Evolutionary conservation across 306 rosid species (phyloP), one percentile per base, ranked within the genome.

Genomic region (Myrica gale): DNA sequence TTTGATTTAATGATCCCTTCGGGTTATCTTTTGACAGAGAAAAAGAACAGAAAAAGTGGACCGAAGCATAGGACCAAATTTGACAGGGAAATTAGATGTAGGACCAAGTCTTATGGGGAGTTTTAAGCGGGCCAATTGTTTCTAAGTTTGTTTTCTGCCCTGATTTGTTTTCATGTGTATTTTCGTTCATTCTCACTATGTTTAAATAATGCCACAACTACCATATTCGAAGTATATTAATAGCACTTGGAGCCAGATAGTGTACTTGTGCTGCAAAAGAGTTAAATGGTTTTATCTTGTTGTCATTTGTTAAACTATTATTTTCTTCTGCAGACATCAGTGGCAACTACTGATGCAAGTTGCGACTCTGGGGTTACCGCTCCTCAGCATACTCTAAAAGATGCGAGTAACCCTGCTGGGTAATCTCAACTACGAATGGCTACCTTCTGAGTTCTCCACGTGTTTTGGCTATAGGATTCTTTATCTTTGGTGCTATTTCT

Each of bases 351-450:
- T 48, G 99, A 92, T 88, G 97, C 96, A 72, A 95, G 96, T 79
- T 88, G 96, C 71, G 97, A 95, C 74, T 95, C 99, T 48, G 93
- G 85, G 82, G 97, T 85, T 55, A 90, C 97, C 41, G 89, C 96
- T 62, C 95, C 97, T 74, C 98, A 90, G 71, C 87, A 87, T 73
- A 68, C 96, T 45, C 82, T 87, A 53, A 90, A 91, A 85, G 97
- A 95, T 89, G 96, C 97, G 80, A 95, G 71, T 84, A 92, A 89
- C 75, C 97, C 98, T 89, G 98, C 98, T 89, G 97, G 97, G 98
- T 94, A 94, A 82, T 70, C 76, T 86, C 16, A 50, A 12, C 48
- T 51, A 45, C 74, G 9, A 42, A 41, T 74, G 52, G 51, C 58
- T 54, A 60, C 66, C 48, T 88, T 79, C 8, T 71, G 8, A 41